Evolutionary conservation across 352 stramenopile genomes (phyloP).

Genomic region (Peronospora farinosa): DNA sequence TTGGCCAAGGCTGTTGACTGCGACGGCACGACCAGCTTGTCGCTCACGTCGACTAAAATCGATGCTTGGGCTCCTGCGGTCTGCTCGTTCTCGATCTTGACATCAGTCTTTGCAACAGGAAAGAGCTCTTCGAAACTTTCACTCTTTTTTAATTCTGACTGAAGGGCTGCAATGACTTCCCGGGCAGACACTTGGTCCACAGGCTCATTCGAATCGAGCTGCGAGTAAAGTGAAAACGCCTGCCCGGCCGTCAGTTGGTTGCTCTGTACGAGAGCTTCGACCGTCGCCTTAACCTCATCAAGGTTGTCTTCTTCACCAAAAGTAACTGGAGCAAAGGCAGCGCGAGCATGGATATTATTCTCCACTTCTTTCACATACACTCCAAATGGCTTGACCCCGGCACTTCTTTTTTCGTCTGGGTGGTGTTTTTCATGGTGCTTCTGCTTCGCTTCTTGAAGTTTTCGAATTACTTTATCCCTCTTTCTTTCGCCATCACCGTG

Average conservation of each 20-base stretch:
- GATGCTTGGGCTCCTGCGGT: neutral
- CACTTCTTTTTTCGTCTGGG: constrained; percentile 6
- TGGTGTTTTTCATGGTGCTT: constrained; percentile 22
- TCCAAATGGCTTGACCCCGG: too few species aligned
- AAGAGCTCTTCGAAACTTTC: constrained; percentile 21
- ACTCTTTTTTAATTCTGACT: constrained; percentile 29
- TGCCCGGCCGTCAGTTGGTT: constrained; percentile 50
- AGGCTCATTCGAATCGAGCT: constrained; percentile 48
- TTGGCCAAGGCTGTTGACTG: constrained; percentile 8
- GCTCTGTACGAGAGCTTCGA: constrained; percentile 60
- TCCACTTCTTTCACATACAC: too few species aligned
- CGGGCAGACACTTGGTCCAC: constrained; percentile 38
- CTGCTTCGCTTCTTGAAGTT: constrained; percentile 21
- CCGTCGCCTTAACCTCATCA: constrained; percentile 49
- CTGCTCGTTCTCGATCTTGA: constrained; percentile 7
- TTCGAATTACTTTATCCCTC: constrained; percentile 19
- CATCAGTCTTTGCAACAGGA: constrained; percentile 13
- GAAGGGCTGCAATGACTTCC: constrained; percentile 51
- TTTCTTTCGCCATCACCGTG: constrained; percentile 18
- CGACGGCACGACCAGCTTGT: constrained; percentile 1
- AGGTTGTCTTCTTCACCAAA: constrained; percentile 22
- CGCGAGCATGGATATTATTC: constrained; percentile 10
- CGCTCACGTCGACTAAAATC: constrained; percentile 5
- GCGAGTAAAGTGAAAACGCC: constrained; percentile 58
- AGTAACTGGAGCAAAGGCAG: constrained; percentile 19